Evolutionary conservation across 78 protist genomes (phyloP).

Genomic region (Speleostelium caveatum): DNA sequence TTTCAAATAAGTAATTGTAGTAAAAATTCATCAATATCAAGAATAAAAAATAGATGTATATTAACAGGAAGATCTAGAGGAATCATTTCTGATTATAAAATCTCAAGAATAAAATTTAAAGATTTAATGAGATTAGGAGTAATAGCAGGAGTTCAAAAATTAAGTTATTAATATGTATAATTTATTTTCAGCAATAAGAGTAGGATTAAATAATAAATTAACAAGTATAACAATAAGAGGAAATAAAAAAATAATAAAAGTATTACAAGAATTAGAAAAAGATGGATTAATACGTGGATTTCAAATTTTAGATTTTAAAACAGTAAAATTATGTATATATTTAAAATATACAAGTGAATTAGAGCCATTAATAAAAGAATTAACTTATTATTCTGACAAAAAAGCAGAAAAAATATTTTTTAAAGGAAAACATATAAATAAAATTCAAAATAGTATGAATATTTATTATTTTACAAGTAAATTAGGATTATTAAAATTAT

Average conservation of each 20-base stretch:
- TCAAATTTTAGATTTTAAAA: constrained; percentile 7
- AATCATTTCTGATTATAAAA: constrained; percentile 4
- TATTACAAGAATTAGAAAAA: not conserved
- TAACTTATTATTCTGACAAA: not conserved
- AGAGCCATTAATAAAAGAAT: not conserved
- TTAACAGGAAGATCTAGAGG: constrained; percentile 20
- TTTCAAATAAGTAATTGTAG: not conserved
- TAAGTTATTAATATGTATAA: constrained; percentile 7
- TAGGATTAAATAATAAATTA: not conserved
- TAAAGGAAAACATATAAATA: not conserved
- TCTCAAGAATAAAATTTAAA: constrained; percentile 6
- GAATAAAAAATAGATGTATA: constrained; percentile 28
- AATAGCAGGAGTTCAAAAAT: constrained; percentile 6
- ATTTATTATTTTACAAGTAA: not conserved
- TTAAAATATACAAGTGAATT: constrained; percentile 10
- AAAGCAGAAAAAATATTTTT: constrained; percentile 3
- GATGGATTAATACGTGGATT: constrained; percentile 15
- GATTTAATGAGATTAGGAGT: constrained; percentile 6
- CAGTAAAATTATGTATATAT: not conserved
- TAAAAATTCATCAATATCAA: constrained; percentile 5
- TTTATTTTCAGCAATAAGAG: constrained; percentile 5
- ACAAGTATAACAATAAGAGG: not conserved
- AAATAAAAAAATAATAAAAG: not conserved
- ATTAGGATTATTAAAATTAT: not conserved
- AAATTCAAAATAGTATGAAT: not conserved